Conservation (phyloP, 106 monocot genomes). For the Platanthera guangdongensis region DNA sequence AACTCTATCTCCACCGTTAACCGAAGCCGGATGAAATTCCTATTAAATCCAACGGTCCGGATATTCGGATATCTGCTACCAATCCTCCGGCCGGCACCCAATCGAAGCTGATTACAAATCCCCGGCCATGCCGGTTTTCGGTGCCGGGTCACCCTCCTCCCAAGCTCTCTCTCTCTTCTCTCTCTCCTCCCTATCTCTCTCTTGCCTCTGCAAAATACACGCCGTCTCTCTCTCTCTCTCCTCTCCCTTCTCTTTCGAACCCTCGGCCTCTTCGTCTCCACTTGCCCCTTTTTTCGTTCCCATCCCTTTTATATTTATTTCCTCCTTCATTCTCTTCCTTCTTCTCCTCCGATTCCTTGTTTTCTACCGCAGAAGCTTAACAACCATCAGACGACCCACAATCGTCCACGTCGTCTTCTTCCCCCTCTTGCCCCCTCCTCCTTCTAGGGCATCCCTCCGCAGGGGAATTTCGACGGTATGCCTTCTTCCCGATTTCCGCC, state of each 20-base stretch:
- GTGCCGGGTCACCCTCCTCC: slow-evolving; percentile 15
- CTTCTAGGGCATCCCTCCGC: slow-evolving; percentile 13
- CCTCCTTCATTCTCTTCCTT: slow-evolving; percentile 5
- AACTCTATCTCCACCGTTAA: neutral
- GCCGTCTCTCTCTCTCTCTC: neutral
- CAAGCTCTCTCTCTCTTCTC: neutral
- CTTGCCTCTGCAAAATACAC: neutral
- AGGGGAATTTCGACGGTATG: neutral
- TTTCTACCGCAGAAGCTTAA: slow-evolving; percentile 1
- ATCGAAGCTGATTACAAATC: neutral
- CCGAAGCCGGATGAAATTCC: neutral
- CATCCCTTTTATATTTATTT: slow-evolving; percentile 10
- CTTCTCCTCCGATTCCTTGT: slow-evolving; percentile 11
- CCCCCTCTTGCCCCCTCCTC: slow-evolving; percentile 2
- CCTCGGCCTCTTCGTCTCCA: slow-evolving; percentile 4
- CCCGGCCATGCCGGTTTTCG: slow-evolving; percentile 9
- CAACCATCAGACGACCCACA: slow-evolving; percentile 38
- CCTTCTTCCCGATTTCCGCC: neutral
- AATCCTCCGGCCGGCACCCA: neutral
- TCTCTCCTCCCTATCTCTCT: neutral
- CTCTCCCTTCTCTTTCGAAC: neutral
- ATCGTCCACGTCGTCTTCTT: slow-evolving; percentile 39
- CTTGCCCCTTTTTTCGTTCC: slow-evolving; percentile 6
- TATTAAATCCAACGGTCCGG: neutral
- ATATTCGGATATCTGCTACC: neutral